Base-by-base conservation (phyloP, 2,329 filamentous ascomycete genomes). In the Fusarium cicatricum region DNA sequence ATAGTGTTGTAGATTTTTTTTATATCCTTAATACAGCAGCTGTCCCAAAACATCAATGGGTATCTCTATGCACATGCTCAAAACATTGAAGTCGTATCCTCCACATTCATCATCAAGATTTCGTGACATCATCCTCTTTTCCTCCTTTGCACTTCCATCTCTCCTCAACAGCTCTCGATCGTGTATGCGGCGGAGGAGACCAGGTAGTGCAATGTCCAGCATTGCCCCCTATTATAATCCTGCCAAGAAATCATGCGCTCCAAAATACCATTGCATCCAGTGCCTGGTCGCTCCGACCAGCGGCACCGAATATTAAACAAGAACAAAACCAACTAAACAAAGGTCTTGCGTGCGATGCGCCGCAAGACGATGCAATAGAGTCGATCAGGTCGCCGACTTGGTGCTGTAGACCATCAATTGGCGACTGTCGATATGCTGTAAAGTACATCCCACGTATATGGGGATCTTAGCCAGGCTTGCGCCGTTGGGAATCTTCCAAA, bases 41-140 rank as follows among this genome's bases (percentile, higher is more conserved):
- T 32, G 52, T 58, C 61, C 56, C 63, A 62, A 60, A 67, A 55
- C 52, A 68, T 60, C 47, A 64, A 59, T 68, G 70, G 70, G 70
- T 71, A 71, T 71, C 69, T 71, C 65, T 71, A 71, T 71, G 60
- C 64, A 69, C 67, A 69, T 68, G 65, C 58, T 61, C 37, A 51
- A 52, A 44, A 61, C 33, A 58, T 61, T 42, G n/a, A 64, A 63
- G 50, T 67, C 62, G 43, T 58, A 58, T 65, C 57, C 63, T 61
- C 65, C 58, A 38, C 55, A 44, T 60, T 65, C 50, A 57, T 66
- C 61, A 47, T 69, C 63, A 67, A 67, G 56, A 69, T 66, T 62
- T 62, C 65, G 52, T 68, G 49, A 60, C 47, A 46, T 40, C 58
- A 19, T 58, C 48, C 39, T 34, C 34, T 28, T 45, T 29, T 21